Conservation (phyloP, 495 filamentous ascomycete genomes). For the Delitschia confertaspora region DNA sequence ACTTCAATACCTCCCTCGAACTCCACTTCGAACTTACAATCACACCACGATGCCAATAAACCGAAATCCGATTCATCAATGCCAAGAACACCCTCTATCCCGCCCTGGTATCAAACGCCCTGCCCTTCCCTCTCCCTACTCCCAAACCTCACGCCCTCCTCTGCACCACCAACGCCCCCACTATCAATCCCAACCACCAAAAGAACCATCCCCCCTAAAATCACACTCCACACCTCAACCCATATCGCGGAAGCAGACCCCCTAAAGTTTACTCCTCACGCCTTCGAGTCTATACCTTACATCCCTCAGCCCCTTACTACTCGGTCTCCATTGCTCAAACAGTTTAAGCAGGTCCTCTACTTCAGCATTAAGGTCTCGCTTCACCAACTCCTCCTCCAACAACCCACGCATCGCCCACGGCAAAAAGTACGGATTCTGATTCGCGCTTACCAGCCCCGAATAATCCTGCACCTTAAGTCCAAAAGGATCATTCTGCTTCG, state of each 20-base stretch:
- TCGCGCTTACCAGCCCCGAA: slow-evolving; percentile 26
- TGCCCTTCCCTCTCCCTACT: no score
- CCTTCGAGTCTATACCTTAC: slow-evolving; percentile 93
- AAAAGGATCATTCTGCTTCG: slow-evolving; percentile 34
- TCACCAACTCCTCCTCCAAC: slow-evolving; percentile 86
- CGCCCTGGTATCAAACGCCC: no score
- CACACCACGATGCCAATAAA: no score
- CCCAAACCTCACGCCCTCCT: background rate
- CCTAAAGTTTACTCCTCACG: slow-evolving; percentile 70
- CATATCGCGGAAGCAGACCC: background rate
- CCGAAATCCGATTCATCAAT: no score
- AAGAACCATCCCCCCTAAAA: background rate
- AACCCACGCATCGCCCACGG: slow-evolving; percentile 92
- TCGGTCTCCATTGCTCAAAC: slow-evolving; percentile 91
- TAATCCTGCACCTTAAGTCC: slow-evolving; percentile 27
- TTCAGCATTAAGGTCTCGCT: slow-evolving; percentile 65
- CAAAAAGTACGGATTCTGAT: slow-evolving; percentile 72
- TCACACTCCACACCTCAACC: background rate
- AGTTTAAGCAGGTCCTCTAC: slow-evolving; percentile 69
- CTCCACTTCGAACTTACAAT: no score
- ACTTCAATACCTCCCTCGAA: no score
- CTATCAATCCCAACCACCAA: background rate
- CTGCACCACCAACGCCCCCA: background rate
- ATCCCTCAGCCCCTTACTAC: slow-evolving; percentile 82
- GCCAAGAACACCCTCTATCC: no score